Percentiles rank a stretch among this genome's conserved stretches.
phyloP scores from a whole-genome alignment of 805 yeast genomes.

The Teunomyces lycoperdinae region DNA sequence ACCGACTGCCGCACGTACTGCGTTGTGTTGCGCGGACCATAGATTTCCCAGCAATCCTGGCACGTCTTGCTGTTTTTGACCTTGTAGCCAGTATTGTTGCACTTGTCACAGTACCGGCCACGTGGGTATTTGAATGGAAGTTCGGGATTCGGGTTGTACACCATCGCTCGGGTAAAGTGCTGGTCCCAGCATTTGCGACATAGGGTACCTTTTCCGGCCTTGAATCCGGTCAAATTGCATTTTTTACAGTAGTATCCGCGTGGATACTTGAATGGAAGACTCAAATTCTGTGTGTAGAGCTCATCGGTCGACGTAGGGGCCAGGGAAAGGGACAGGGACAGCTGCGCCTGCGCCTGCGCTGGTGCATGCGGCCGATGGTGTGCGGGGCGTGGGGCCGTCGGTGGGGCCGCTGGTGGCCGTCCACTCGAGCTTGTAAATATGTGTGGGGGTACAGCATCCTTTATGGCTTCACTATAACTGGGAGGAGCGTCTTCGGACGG shows the following conservation, averaged over 20 bases:
- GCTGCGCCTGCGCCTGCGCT: slow-evolving; percentile 6
- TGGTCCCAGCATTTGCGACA: slow-evolving; percentile 32
- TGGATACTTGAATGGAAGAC: slow-evolving; percentile 29
- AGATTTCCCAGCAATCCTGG: slow-evolving; percentile 64
- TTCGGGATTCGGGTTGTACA: slow-evolving; percentile 45
- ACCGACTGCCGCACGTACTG: background rate
- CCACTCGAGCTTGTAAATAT: slow-evolving; percentile 1
- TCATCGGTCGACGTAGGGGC: slow-evolving; percentile 2
- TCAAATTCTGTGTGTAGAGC: slow-evolving; percentile 13
- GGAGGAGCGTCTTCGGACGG: slow-evolving; percentile 35
- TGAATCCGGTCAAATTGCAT: slow-evolving; percentile 36
- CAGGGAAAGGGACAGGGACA: background rate
- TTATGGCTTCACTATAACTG: slow-evolving; percentile 46
- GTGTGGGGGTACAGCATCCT: slow-evolving; percentile 11
- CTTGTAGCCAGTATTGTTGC: slow-evolving; percentile 69
- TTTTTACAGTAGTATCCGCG: slow-evolving; percentile 29
- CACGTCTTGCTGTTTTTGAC: slow-evolving; percentile 66
- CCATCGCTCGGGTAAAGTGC: slow-evolving; percentile 24
- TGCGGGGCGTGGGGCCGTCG: slow-evolving; percentile 10
- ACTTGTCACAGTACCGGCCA: slow-evolving; percentile 60
- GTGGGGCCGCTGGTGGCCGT: slow-evolving; percentile 7
- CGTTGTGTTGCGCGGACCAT: slow-evolving; percentile 43
- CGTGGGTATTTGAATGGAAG: slow-evolving; percentile 69
- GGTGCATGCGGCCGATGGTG: slow-evolving; percentile 5
- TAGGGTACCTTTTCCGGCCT: slow-evolving; percentile 20